Base-by-base conservation (phyloP, 352 stramenopile genomes). In the Phytophthora brassicae region DNA sequence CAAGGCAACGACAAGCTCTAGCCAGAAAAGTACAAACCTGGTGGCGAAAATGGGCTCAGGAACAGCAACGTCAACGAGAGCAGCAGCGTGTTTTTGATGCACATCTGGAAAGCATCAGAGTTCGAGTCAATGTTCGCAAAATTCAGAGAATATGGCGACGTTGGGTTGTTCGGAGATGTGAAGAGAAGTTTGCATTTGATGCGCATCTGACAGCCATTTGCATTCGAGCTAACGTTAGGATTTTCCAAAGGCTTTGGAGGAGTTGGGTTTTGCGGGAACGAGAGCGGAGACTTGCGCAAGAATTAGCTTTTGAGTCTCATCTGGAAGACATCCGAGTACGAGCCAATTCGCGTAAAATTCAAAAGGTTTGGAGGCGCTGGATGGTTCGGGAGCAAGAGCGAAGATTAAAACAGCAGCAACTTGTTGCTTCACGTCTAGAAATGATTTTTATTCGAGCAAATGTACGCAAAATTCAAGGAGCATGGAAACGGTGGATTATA, bases 281-380 rank as follows among this genome's bases (percentile, higher is more conserved):
- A 23, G 11, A 22, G 24, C 11, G 4, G 2, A 41, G 48, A 11
- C 29, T 11, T 9, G 13, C 22, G 20, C 29, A 55, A 9, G 11
- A 53, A 16, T 16, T 43, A 4, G 14, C 41, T 0, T 67, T 67
- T 29, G 22, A 62, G 19, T 44, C 20, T 6, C 36, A 53, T 13
- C 19, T 67, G 26, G 13, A 57, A 26, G 20, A 14, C 13, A 53
- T 61, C 28, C 26, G 19, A 47, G 7, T 47, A 4, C 50, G 50
- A 20, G 50, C 38, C 9, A n/a, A 41, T 20, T 36, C 16, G 9
- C 46, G 70, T 11, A 53, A 45, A 16, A 45, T 75, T 33, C 66
- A 77, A 43, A 35, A 41, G n/a, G 50, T 33, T 4, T 75, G 62
- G 57, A 20, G 50, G 16, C 42, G 20, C 4, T 75, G 61, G 67